Evolutionary conservation across 805 yeast genomes (phyloP).

Genomic region (Grigorovia yakushimaensis): DNA sequence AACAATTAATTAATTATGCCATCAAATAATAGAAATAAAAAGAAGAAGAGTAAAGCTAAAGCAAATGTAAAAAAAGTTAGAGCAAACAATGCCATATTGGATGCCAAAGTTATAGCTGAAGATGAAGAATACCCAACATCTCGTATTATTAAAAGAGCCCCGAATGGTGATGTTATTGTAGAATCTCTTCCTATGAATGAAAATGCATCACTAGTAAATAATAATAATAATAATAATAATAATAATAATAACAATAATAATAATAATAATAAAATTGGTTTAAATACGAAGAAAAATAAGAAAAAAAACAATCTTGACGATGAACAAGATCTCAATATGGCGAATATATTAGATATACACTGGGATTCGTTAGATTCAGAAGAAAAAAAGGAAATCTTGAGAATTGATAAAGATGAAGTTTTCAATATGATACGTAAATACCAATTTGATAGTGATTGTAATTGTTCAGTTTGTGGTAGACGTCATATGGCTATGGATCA

Average conservation of each 20-base stretch:
- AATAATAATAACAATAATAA: neutral
- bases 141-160: constrained; percentile 57
- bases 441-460: constrained; percentile 43
- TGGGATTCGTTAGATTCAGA: constrained; percentile 61
- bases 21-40: constrained; percentile 19
- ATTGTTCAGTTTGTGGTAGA: constrained; percentile 71
- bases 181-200: constrained; percentile 31
- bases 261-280: neutral
- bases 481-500: constrained; percentile 62
- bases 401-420: constrained; percentile 60
- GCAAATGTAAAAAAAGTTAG: constrained; percentile 7
- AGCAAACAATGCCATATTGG: neutral
- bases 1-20: constrained; percentile 13
- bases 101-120: constrained; percentile 45
- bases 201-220: constrained; percentile 2
- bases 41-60: constrained; percentile 22
- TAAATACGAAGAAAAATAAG: neutral
- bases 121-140: constrained; percentile 62
- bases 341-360: constrained; percentile 27
- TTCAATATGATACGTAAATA: constrained; percentile 53
- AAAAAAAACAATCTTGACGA: constrained; percentile 1
- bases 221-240: neutral
- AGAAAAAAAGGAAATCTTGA: constrained; percentile 50
- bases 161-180: constrained; percentile 71
- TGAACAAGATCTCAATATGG: constrained; percentile 9